These are phyloP conservation scores for Calonectria henricotiae DNA, from an alignment of 2,329 filamentous ascomycete species.

Conservation along the genomic window DNA sequence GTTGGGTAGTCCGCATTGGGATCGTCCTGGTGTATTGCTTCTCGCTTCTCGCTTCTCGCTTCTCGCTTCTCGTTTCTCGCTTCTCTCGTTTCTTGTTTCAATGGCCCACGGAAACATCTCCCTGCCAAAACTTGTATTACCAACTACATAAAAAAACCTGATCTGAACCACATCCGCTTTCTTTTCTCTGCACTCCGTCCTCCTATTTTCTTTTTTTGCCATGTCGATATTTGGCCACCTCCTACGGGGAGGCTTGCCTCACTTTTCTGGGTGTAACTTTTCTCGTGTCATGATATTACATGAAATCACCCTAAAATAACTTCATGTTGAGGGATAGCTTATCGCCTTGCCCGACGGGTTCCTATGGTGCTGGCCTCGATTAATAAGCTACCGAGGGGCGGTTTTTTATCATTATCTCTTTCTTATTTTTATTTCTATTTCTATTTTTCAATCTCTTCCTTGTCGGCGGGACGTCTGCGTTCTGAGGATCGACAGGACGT, in stretches of 20 bases:
- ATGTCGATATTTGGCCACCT: slow-evolving; percentile 3
- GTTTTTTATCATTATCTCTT: too few relatives aligned
- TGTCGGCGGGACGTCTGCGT: neutral
- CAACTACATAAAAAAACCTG: neutral
- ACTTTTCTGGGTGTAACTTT: slow-evolving; percentile 6
- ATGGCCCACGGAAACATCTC: neutral
- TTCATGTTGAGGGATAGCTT: neutral
- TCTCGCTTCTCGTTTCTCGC: too few relatives aligned
- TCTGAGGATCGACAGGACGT: slow-evolving; percentile 12
- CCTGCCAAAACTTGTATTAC: neutral
- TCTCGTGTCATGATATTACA: slow-evolving; percentile 26
- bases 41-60: neutral
- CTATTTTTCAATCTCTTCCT: too few relatives aligned
- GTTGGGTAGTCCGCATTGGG: slow-evolving; percentile 3
- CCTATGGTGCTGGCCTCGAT: neutral
- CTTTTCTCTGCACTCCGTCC: neutral
- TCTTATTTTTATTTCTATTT: too few relatives aligned
- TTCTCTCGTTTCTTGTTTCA: neutral
- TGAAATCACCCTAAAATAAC: neutral
- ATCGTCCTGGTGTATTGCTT: neutral
- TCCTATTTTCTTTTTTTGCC: neutral
- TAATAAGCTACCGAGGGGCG: neutral
- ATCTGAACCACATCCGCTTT: slow-evolving; percentile 11
- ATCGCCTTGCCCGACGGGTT: neutral
- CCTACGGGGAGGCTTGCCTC: neutral